Percentiles rank a stretch among this genome's conserved stretches.
Evolutionary conservation across 1,284 basidiomycete genomes (phyloP).

Genomic region (Cutaneotrichosporon sp.): DNA sequence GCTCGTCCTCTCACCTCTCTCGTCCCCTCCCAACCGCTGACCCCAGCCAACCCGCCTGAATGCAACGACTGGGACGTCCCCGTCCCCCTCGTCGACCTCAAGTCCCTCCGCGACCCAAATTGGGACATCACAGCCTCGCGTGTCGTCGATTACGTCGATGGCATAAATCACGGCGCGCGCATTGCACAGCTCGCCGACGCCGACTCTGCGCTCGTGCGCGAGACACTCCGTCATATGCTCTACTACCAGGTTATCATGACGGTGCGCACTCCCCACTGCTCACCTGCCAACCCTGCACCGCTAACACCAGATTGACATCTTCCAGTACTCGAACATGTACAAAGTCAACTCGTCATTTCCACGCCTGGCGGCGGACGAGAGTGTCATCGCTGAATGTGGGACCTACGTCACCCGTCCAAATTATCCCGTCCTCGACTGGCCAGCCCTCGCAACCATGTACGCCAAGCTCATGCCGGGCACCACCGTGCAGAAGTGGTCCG

Average conservation of each 20-base stretch:
- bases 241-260: conserved; percentile 96
- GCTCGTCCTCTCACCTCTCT: too few relatives aligned
- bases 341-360: conserved; percentile 79
- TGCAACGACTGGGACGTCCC: conserved; percentile 97
- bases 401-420: conserved; percentile 72
- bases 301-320: conserved; percentile 72
- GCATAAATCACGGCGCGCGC: conserved; percentile 59
- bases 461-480: conserved; percentile 79
- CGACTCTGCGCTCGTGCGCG: conserved; percentile 75
- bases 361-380: conserved; percentile 75
- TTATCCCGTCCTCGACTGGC: conserved; percentile 68
- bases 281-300: not conserved
- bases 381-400: conserved; percentile 83
- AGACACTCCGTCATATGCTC: conserved; percentile 90
- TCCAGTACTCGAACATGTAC: conserved; percentile 98
- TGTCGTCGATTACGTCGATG: conserved; percentile 57
- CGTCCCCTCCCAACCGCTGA: not conserved
- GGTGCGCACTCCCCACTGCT: conserved; percentile 26
- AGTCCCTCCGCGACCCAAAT: conserved; percentile 76
- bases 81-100: conserved; percentile 79
- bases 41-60: conserved; percentile 71
- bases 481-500: conserved; percentile 87
- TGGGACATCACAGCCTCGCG: conserved; percentile 94
- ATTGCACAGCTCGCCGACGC: conserved; percentile 92
- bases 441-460: conserved; percentile 78